Conservation (phyloP, 257 asterid species). For the Coffea canephora region DNA sequence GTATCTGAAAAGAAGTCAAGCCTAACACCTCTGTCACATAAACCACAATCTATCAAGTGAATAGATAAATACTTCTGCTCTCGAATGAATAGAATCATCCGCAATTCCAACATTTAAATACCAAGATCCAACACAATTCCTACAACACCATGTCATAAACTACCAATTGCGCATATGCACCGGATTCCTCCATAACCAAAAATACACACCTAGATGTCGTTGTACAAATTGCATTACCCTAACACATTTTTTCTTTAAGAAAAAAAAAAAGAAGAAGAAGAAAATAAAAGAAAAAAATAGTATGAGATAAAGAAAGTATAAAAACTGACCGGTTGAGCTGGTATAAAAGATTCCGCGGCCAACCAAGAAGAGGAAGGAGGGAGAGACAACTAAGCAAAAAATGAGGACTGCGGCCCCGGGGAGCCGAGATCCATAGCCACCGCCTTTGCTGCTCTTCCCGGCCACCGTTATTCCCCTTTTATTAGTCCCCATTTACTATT, state of each 20-base stretch:
- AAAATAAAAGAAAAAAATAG: too few relatives aligned
- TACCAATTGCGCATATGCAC: neutral
- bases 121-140: neutral
- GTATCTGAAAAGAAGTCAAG: too few relatives aligned
- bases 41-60: neutral
- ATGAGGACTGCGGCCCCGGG: slow-evolving; percentile 25
- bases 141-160: neutral
- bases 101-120: neutral
- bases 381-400: slow-evolving; percentile 29
- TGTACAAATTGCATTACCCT: neutral
- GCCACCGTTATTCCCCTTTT: slow-evolving; percentile 14
- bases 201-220: neutral
- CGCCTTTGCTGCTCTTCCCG: slow-evolving; percentile 22
- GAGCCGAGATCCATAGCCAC: slow-evolving; percentile 28
- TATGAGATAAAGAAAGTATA: neutral
- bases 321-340: slow-evolving; percentile 46
- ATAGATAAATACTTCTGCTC: too few relatives aligned
- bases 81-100: neutral
- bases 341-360: slow-evolving; percentile 47
- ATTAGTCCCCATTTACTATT: slow-evolving; percentile 15
- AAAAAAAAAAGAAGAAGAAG: too few relatives aligned
- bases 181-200: neutral
- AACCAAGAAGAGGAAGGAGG: slow-evolving; percentile 32
- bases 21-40: neutral
- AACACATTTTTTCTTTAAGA: too few relatives aligned